phyloP scores from a whole-genome alignment of 345 rosid species.

The Iberis pinnata region DNA sequence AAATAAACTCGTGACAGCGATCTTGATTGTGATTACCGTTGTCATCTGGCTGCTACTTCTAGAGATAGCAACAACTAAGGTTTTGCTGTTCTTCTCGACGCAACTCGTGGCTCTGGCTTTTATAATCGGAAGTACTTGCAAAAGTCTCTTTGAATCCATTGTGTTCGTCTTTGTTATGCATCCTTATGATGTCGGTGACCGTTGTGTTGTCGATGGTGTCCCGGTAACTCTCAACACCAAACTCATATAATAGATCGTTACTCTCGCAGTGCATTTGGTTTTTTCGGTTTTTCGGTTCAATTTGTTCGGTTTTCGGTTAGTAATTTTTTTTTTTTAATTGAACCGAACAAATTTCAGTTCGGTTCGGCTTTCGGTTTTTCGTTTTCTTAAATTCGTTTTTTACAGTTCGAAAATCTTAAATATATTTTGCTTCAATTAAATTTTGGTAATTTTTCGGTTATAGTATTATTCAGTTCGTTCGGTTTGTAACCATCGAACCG shows the following conservation, averaged over 20 bases:
- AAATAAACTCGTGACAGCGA: slow-evolving; percentile 57
- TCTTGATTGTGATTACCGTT: slow-evolving; percentile 41
- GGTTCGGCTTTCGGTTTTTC: too few species aligned
- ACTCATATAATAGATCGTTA: neutral
- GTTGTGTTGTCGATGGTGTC: slow-evolving; percentile 73
- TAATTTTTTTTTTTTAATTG: too few species aligned
- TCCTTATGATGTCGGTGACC: slow-evolving; percentile 75
- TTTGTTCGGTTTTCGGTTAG: too few species aligned
- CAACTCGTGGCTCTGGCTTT: slow-evolving; percentile 71
- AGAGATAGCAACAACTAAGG: slow-evolving; percentile 76
- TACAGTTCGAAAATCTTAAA: too few species aligned
- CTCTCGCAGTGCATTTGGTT: too few species aligned
- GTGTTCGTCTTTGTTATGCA: slow-evolving; percentile 77
- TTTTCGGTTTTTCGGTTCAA: too few species aligned
- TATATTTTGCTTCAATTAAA: too few species aligned
- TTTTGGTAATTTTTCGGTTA: too few species aligned
- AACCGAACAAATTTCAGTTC: too few species aligned
- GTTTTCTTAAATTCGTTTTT: too few species aligned
- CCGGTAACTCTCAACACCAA: slow-evolving; percentile 37
- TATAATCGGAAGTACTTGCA: slow-evolving; percentile 77
- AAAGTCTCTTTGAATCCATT: slow-evolving; percentile 72
- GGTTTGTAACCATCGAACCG: too few species aligned
- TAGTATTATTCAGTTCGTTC: too few species aligned
- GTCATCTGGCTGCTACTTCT: slow-evolving; percentile 68
- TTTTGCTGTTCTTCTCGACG: slow-evolving; percentile 57